Base-by-base conservation (phyloP, 139 green algal species). In the Chlamydomonas incerta region DNA sequence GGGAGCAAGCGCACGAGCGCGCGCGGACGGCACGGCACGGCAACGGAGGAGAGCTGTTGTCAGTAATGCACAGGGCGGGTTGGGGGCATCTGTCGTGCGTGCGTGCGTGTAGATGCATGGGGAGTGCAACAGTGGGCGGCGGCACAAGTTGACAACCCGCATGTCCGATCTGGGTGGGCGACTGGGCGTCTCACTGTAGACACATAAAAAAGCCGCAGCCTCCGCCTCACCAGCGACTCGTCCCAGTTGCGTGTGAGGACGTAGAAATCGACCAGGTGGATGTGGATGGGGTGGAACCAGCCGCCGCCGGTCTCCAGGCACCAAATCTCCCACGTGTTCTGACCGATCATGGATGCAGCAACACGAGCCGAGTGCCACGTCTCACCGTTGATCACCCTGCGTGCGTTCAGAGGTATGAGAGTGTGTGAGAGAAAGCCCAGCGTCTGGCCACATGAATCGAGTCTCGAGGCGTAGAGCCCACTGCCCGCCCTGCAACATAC, bases 201-300 rank as follows among this genome's bases (percentile, higher is more conserved):
- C 5, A 67, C 20, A 47, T 31, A 5, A 9, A 23, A 14, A 15
- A 73, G 67, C 33, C 31, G 33, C 34, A 6, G n/a, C n/a, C n/a
- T n/a, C n/a, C 50, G 10, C 50, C 71, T 13, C 34, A 75, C 70
- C 70, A 60, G 37, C 24, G 37, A 21, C 70, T 60, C 70, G 0
- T 72, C 57, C n/a, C 62, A 18, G 74, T 82, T 82, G 57, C 74
- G 74, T 0, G 58, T 4, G 20, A 82, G 10, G 9, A 82, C 58
- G 31, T 72, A 82, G 74, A 72, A 72, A 18, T 70, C 58, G 21
- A 82, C 35, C 21, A 82, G 74, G 74, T 82, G 74, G 74, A 82
- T 82, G 74, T 82, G 74, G 57, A 82, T 70, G 57, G 74, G 74
- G 58, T 82, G 74, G 58, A 72, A 82, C 74, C 74, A 82, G 74